Percentiles rank a stretch among this genome's conserved stretches.
phyloP scores from a whole-genome alignment of 768 basidiomycete species.

The Clavaria fumosa region DNA sequence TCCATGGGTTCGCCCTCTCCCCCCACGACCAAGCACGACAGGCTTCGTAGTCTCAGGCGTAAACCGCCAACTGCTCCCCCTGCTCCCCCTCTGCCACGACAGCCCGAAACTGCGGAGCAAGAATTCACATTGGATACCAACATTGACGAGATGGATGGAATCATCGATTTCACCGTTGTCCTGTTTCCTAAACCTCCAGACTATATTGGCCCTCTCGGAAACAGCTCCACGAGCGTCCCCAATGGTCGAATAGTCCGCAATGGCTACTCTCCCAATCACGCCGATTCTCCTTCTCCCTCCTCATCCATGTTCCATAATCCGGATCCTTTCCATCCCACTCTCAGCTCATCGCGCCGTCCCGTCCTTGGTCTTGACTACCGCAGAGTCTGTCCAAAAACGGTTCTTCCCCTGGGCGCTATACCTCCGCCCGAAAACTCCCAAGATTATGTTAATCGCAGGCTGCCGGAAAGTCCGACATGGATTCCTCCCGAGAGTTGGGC shows the following conservation, averaged over 20 bases:
- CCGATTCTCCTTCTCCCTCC: conserved; percentile 15
- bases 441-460: background rate
- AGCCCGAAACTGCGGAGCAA: conserved; percentile 19
- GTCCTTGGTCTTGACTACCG: conserved; percentile 14
- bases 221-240: conserved; percentile 17
- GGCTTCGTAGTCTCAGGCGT: conserved; percentile 15
- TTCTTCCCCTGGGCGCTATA: background rate
- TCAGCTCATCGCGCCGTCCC: conserved; percentile 14
- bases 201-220: conserved; percentile 17
- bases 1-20: conserved; percentile 8
- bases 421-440: background rate
- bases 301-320: conserved; percentile 22
- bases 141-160: conserved; percentile 67
- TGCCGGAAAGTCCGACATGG: conserved; percentile 31
- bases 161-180: conserved; percentile 41
- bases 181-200: conserved; percentile 13
- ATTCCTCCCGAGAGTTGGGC: conserved; percentile 67
- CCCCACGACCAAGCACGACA: conserved; percentile 18
- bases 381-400: conserved; percentile 40
- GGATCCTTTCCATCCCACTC: conserved; percentile 23
- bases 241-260: too few species aligned
- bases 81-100: conserved; percentile 19
- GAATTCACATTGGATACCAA: conserved; percentile 47
- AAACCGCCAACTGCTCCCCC: conserved; percentile 21
- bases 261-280: too few species aligned